Conservation (phyloP, 164 flowering plant genomes). For the Macadamia tetraphylla region DNA sequence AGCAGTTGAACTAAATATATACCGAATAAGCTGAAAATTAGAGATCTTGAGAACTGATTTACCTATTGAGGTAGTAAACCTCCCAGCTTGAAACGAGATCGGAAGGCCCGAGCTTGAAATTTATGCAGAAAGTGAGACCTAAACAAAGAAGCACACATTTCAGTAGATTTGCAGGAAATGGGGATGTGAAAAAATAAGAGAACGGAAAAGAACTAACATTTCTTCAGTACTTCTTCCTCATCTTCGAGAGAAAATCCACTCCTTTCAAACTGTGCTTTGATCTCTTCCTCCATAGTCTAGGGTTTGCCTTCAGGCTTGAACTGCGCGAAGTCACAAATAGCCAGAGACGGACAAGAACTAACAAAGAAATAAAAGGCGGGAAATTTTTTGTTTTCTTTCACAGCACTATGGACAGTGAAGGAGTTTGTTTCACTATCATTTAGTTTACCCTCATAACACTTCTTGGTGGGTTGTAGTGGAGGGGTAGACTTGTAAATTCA, state of each 20-base stretch:
- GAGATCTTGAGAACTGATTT: not conserved
- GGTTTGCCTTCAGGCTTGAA: slow-evolving; percentile 5
- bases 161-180: not conserved
- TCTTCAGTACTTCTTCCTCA: slow-evolving; percentile 53
- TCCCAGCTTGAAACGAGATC: slow-evolving; percentile 95
- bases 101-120: slow-evolving; percentile 69
- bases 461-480: no score
- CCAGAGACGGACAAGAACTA: not conserved
- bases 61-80: slow-evolving; percentile 84
- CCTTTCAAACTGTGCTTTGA: slow-evolving; percentile 60
- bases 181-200: not conserved
- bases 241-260: slow-evolving; percentile 59
- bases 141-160: not conserved
- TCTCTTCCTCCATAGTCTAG: slow-evolving; percentile 73
- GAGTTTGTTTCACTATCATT: no score
- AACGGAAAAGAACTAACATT: slow-evolving; percentile 40
- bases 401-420: no score
- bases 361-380: slow-evolving; percentile 1
- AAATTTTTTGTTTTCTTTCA: not conserved
- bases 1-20: no score
- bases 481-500: no score
- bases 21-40: not conserved
- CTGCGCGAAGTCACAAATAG: not conserved
- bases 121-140: slow-evolving; percentile 81
- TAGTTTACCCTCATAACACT: no score